phyloP scores from a whole-genome alignment of 495 filamentous ascomycete species.

The Trichoderma gamsii region DNA sequence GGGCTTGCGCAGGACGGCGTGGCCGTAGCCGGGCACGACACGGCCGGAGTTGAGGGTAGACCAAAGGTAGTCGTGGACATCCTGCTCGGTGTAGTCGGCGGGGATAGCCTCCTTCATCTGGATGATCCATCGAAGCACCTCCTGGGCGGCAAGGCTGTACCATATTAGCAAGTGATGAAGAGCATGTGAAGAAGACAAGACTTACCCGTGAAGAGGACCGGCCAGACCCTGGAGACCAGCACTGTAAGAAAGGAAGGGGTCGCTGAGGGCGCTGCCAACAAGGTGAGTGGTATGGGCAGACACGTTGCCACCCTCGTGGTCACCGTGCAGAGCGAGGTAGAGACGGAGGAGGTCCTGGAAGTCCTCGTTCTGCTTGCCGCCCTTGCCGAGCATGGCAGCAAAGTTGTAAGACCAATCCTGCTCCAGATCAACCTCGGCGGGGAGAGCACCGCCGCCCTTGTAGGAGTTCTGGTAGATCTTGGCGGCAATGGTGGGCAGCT shows the following conservation, averaged over 20 bases:
- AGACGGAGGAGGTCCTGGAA: conserved; percentile 93
- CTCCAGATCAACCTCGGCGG: conserved; percentile 66
- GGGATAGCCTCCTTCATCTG: conserved; percentile 90
- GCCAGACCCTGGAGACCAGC: conserved; percentile 93
- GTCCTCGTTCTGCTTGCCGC: conserved; percentile 74
- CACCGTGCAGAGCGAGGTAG: conserved; percentile 93
- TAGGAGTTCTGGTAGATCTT: conserved; percentile 94
- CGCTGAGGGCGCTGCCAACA: conserved; percentile 90
- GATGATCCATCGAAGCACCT: conserved; percentile 91
- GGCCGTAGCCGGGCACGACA: conserved; percentile 95
- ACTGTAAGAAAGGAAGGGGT: conserved; percentile 93
- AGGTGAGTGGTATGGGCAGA: conserved; percentile 96
- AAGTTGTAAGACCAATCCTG: conserved; percentile 99
- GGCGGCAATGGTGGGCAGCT: conserved; percentile 92
- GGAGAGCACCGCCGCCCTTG: conserved; percentile 65
- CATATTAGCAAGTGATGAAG: conserved; percentile 12
- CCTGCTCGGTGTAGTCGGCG: conserved; percentile 64
- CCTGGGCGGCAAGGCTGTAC: conserved; percentile 80
- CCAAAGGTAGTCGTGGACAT: conserved; percentile 88
- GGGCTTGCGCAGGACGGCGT: conserved; percentile 94
- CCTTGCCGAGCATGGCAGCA: conserved; percentile 90
- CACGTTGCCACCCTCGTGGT: conserved; percentile 97
- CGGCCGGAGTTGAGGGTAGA: conserved; percentile 85
- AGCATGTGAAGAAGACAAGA: background rate
- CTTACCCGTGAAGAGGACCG: conserved; percentile 82